Evolutionary conservation across 1,284 basidiomycete species (phyloP).

Genomic region (Malassezia nana): DNA sequence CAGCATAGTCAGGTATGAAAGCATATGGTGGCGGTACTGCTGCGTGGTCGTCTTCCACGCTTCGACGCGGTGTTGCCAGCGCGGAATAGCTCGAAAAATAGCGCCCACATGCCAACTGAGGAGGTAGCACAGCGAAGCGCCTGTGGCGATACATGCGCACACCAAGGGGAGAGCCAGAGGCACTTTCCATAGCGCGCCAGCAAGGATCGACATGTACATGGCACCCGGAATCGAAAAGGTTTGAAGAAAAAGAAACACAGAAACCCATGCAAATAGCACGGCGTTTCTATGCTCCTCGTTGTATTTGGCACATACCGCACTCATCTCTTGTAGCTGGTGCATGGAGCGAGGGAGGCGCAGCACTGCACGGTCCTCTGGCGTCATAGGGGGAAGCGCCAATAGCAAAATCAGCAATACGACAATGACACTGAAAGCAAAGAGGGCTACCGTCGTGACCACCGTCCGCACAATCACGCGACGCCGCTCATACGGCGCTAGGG

Average conservation of each 20-base stretch:
- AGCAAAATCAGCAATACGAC: conserved; percentile 29
- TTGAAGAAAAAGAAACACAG: conserved; percentile 82
- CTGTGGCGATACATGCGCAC: conserved; percentile 69
- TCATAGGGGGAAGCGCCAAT: conserved; percentile 29
- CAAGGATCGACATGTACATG: conserved; percentile 95
- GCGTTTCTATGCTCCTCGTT: conserved; percentile 46
- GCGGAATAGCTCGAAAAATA: conserved; percentile 52
- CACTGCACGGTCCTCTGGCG: conserved; percentile 23
- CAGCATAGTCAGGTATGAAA: conserved; percentile 76
- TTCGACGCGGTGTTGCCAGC: conserved; percentile 66
- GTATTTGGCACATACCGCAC: conserved; percentile 49
- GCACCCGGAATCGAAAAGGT: conserved; percentile 92
- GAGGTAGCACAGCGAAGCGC: conserved; percentile 83
- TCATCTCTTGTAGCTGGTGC: conserved; percentile 48
- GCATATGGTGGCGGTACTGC: conserved; percentile 64
- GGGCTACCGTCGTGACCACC: conserved; percentile 1
- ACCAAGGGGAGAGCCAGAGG: conserved; percentile 76
- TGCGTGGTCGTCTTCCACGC: conserved; percentile 67
- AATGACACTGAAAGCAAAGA: conserved; percentile 18
- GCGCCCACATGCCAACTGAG: conserved; percentile 73
- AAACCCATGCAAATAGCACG: conserved; percentile 48
- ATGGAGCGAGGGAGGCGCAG: conserved; percentile 49
- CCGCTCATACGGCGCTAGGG: conserved; percentile 11
- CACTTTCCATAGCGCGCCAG: conserved; percentile 93
- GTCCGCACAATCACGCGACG: conserved; percentile 25